Evolutionary conservation across 345 rosid genomes (phyloP), one percentile per base, ranked within the genome.

Genomic region (Laguncularia racemosa): DNA sequence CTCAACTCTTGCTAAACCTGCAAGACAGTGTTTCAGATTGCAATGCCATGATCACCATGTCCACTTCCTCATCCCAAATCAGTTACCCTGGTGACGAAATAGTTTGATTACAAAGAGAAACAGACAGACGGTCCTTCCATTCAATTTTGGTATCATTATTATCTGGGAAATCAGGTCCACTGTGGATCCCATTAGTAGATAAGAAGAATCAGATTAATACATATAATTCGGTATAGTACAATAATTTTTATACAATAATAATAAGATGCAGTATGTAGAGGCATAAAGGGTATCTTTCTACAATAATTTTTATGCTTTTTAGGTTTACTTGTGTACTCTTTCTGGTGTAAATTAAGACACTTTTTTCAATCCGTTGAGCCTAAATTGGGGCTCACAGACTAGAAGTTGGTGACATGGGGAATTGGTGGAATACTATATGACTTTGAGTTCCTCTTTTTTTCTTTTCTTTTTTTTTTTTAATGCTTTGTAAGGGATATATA

Each of bases 21-120:
- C 97, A 90, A 46, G 99, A 95, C 70, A 95, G 89, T 58, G 84
- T 83, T 3, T 95, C 99, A 0, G 99, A 95, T 52, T 87, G 81
- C 59, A 84, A 90, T 15, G 99, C 65, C 58, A 65, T 68, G 66
- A 66, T 71, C 56, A 68, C 74, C 14, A 50, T 85, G 49, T 84
- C 92, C 44, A 72, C 78, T 57, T 81, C 96, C 48, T 86, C 95
- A 0, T 84, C 99, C 5, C 88, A 83, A 40, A 62, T 61, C 13
- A 79, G 76, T 59, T 67, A 64, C 73, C 65, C 46, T 47, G 67
- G 60, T 15, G 69, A 53, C 13, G 79, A 78, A 44, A 48, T 74
- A 0, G 73, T 73, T 0, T 79, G 66, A 79, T 64, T 56, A 38
- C 52, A 45, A 45, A 38, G 20, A 56, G 1, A 54, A 21, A 44